Base-by-base conservation (phyloP, 2,329 filamentous ascomycete genomes). In the Beauveria sp. region DNA sequence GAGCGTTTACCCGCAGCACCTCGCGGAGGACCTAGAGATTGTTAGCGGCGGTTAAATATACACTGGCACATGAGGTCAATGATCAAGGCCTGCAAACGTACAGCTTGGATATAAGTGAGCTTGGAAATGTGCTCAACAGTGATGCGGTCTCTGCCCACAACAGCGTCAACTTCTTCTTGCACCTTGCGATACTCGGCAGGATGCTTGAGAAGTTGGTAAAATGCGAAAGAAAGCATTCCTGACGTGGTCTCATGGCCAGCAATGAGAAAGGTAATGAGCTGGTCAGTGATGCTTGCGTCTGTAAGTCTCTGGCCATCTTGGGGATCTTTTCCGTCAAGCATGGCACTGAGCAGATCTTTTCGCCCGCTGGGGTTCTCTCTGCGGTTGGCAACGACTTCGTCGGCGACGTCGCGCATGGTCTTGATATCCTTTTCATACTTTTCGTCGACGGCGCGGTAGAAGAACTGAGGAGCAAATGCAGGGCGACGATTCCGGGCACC, bases 241-340 rank as follows among this genome's bases (percentile, higher is more conserved):
- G 85, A 84, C 0, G 88, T 88, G 0, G 89, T 92, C 66, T 91
- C 88, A 64, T 90, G 87, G 2, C 86, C 85, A 41, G 86, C 86
- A 66, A 88, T 85, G 10, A 91, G 71, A 65, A 91, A 90, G 0
- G 87, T 91, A 62, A 89, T 85, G 73, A 91, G 83, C 64, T 91
- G 89, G 69, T 87, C 79, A 18, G 84, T 80, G 64, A 91, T 88
- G 54, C 78, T 82, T 5, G 81, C 76, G 62, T 89, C 85, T 1
- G 76, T 80, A 65, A 91, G 74, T n/a, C 79, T 80, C 66, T 86
- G 76, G 14, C 87, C 86, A 4, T 87, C 90, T 71, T 84, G 82
- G 1, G 84, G 80, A 68, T 92, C 89, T 12, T 79, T 79, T 0
- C 86, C 86, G 7, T 84, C 76, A 50, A 92, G 74, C 86, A 92